Base-by-base conservation (phyloP, 2,329 filamentous ascomycete genomes). In the Stagonosporopsis tanaceti region DNA sequence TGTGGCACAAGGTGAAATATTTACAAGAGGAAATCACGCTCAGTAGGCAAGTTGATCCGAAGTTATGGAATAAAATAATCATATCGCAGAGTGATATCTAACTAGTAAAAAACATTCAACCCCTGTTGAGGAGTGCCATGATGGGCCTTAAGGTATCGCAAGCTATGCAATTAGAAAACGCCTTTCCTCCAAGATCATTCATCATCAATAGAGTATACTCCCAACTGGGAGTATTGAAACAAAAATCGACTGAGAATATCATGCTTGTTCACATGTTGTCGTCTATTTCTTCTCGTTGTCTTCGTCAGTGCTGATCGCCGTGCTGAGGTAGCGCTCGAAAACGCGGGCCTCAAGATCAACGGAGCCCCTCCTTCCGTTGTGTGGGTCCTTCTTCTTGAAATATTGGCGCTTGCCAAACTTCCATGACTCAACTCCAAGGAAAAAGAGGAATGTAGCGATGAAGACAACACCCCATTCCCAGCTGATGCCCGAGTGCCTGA, bases 391-490 rank as follows among this genome's bases (percentile, higher is more conserved):
- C 35, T 69, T 71, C 62, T 70, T 63, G 58, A 76, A 75, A 56
- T 62, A 77, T 6, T 72, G 72, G 1, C 89, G 78, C 79, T 91
- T 92, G 15, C 67, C 78, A 79, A 81, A 89, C 76, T 91, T 91
- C 84, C 87, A 92, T 0, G 75, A 61, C 75, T 92, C 89, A 1
- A 86, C 80, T 1, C 87, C 87, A 0, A 80, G 64, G 67, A 91
- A 85, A 78, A 91, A 92, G 2, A 90, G 70, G 1, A 83, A 70
- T 0, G 84, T 81, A n/a, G 83, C 83, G 34, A 88, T 78, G 58
- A 91, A 85, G 1, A 90, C 85, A 45, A 91, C 82, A 0, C 78
- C 85, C 89, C 88, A 91, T 70, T 91, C 88, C 87, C 87, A 89
- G 12, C 76, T 82, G 57, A 91, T 90, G 0, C 84, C 83, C 6